Base-by-base conservation (phyloP, 148 eudicot species). In the Amaranthus hypochondriacus region DNA sequence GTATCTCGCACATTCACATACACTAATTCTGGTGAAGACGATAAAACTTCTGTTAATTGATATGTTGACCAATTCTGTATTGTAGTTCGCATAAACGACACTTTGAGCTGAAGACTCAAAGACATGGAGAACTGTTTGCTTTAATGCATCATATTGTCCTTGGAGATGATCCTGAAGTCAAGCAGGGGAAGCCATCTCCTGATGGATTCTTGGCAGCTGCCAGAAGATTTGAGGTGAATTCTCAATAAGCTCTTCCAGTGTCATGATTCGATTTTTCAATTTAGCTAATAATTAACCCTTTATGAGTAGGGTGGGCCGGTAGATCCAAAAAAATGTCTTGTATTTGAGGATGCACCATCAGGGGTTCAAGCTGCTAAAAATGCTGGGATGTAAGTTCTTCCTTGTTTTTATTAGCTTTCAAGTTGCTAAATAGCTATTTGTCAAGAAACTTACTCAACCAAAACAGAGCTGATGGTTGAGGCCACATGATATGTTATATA, bases 111-210 rank as follows among this genome's bases (percentile, higher is more conserved):
- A 95, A 95, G 86, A 95, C 97, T 72, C 89, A 86, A 77, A 85
- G 84, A 70, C 99, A 95, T 57, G 63, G 86, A 48, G 94, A 90
- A 73, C 59, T 95, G 55, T 92, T 95, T 74, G 84, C 93, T 48
- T 84, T 92, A 84, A 95, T 95, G 99, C 93, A 95, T 85, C 99
- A 92, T 74, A 75, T 95, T 70, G 99, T 95, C 66, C 84, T 77
- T 62, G 99, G 99, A 39, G 99, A 95, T 82, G 99, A 95, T 87
- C 96, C 96, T 61, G 98, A 94, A 87, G 97, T 94, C 64, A 92
- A 89, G 83, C 86, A 88, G 78, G 97, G 98, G 74, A 94, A 94
- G 78, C 98, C 98, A 69, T 83, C 98, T 64, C 97, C 99, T 28
- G 97, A 90, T 79, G 86, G 87, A 21, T 95, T 95, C 70, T 85